Base-by-base conservation (phyloP, 257 asterid genomes). In the Cruciata laevipes region DNA sequence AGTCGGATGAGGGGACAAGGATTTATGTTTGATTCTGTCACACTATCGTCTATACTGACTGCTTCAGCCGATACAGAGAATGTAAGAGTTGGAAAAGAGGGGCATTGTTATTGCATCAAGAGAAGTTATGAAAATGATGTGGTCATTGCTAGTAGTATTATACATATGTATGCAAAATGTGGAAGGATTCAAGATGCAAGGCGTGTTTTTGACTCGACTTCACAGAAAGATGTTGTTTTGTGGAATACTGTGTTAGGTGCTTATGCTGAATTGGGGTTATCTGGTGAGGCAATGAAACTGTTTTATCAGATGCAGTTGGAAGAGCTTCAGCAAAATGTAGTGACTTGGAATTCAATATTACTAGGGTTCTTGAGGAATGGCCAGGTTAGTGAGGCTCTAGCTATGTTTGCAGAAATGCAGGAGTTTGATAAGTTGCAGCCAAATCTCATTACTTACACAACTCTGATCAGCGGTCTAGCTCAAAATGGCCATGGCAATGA, bases 111-210 rank as follows among this genome's bases (percentile, higher is more conserved):
- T 71, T 74, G 75, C 56, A 60, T 78, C 25, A 58, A 79, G 55
- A 65, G 72, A 31, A 49, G 25, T 62, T 53, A 64, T 68, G 70
- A 57, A 10, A 24, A 8, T 2, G 75, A 75, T 66, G 52, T 69
- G 38, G 77, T 68, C 31, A 77, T 65, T 32, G 70, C 63, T 23
- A 75, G 61, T 75, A 67, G 70, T 61, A 68, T 71, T 8, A 27
- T 78, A 11, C 57, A 71, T 65, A 71, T 78, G 83, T 75, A 78
- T 65, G 77, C 80, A 58, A 78, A 75, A 49, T 71, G 78, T 61
- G 71, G 49, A 51, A 74, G 60, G 62, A 53, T 78, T 17, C 30
- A 38, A 3, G 71, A 61, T 56, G 82, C 82, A 61, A 71, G 71
- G 49, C 69, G 59, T 25, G 76, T 74, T 67, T 78, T 78, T 67